Evolutionary conservation across 2,329 filamentous ascomycete species (phyloP).

Genomic region (Colletotrichum echinochloae): DNA sequence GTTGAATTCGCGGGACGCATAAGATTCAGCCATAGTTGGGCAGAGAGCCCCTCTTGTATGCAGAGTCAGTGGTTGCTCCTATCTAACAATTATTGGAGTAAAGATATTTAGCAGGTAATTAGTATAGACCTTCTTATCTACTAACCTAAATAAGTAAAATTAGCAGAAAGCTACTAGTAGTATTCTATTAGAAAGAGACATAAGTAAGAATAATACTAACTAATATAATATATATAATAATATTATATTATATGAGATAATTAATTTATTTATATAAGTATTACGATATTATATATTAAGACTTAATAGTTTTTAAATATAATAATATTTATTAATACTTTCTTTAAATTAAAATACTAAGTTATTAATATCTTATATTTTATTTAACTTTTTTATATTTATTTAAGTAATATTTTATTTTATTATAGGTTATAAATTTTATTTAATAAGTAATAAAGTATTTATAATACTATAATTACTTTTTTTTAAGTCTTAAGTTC

Average conservation of each 20-base stretch:
- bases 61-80: not conserved
- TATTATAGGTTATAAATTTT: not conserved
- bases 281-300: constrained; percentile 1
- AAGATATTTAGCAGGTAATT: too few species aligned
- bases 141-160: too few species aligned
- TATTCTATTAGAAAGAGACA: too few species aligned
- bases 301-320: not conserved
- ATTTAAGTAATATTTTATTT: not conserved
- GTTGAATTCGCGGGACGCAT: not conserved
- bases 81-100: too few species aligned
- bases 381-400: not conserved
- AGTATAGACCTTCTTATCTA: too few species aligned
- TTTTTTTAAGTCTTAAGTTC: not conserved
- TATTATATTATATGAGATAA: too few species aligned
- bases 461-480: too few species aligned
- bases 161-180: too few species aligned
- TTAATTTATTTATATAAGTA: not conserved
- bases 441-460: too few species aligned
- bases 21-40: not conserved
- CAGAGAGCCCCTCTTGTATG: not conserved
- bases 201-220: too few species aligned
- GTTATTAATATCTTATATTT: not conserved
- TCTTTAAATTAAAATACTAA: not conserved
- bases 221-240: too few species aligned
- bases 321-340: not conserved